Evolutionary conservation across 805 yeast genomes (phyloP), one percentile per base, ranked within the genome.

Genomic region (Wickerhamiella kurtzmanii): DNA sequence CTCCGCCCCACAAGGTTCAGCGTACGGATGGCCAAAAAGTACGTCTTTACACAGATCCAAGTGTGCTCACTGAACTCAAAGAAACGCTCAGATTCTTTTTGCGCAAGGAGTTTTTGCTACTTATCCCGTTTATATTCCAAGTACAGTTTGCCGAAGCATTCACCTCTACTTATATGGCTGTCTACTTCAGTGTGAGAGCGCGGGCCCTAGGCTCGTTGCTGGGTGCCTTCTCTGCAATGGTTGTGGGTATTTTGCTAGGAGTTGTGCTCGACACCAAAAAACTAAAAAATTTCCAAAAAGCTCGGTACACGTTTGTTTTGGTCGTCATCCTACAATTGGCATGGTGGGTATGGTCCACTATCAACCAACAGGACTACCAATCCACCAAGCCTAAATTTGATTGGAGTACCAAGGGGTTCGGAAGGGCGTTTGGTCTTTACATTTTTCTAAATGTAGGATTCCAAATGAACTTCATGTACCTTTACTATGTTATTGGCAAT

Each of bases 221-320:
- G 41, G 60, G 73, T 42, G 80, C 76, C 59, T 73, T 76, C 73
- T 39, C 73, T 48, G 80, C 79, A 35, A 72, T 79, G 41, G 58
- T 65, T n/a, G 39, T 67, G 19, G 63, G 75, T 40, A 76, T 42
- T 3, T 2, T 45, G 1, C 38, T 44, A 3, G 53, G 80, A 35
- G 11, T 57, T 39, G 22, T 74, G 37, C 64, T 75, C 53, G 80
- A 76, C 60, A 62, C 64, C 57, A 58, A 56, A 45, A 47, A 53
- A 9, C 64, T 69, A 50, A 55, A 58, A n/a, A 63, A 77, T 54
- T 62, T 68, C 11, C 54, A 56, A 3, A 65, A 77, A 60, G 76
- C 73, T 43, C 63, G 61, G 22, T 64, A 67, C 36, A 79, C 75
- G 1, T 73, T 66, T 62, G 62, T 48, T 11, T 43, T 73, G 37